Evolutionary conservation across 169 alveolate genomes (phyloP), one percentile per base, ranked within the genome.

Genomic region (Miamiensis avidus): DNA sequence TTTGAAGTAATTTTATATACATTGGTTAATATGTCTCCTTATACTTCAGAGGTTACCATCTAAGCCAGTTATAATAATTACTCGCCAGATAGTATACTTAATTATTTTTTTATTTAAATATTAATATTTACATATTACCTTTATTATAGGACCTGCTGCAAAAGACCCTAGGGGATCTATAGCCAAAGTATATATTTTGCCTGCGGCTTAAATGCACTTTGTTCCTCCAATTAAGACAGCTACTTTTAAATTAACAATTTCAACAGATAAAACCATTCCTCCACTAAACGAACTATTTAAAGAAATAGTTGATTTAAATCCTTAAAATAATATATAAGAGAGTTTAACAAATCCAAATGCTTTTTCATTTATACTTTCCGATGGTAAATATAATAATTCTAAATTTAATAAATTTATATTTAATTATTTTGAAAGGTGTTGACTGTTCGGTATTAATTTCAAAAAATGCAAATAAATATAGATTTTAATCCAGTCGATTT

Each of bases 151-250:
- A 27, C 28, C 31, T 26, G 82, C 82, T 25, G 33, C 31, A 28
- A 77, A 33, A 77, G 82, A 77, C n/a, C 82, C 82, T 15, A 77
- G 82, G 27, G 64, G 64, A 1, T 31, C 82, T 6, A 31, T 33
- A 32, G 72, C 74, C 27, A 30, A 72, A 77, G 33, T 77, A 6
- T 31, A 31, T 29, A n/a, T 77, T 20, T 33, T 33, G 15, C 64
- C 74, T 25, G 82, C 74, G 0, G 34, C 64, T 26, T 33, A 77
- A n/a, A 33, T 65, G 20, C 82, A 77, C 33, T 77, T 77, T 15
- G 65, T 72, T 16, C 74, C 64, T 0, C 82, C 82, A 25, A 77
- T 77, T 25, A 77, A 77, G 33, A 77, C 31, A 32, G 65, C 82
- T 20, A 31, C 34, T 26, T 77, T 33, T 27, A 77, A 77, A 77